Conservation (phyloP, 1,284 basidiomycete species). For the Singerocomus inundabilis region DNA sequence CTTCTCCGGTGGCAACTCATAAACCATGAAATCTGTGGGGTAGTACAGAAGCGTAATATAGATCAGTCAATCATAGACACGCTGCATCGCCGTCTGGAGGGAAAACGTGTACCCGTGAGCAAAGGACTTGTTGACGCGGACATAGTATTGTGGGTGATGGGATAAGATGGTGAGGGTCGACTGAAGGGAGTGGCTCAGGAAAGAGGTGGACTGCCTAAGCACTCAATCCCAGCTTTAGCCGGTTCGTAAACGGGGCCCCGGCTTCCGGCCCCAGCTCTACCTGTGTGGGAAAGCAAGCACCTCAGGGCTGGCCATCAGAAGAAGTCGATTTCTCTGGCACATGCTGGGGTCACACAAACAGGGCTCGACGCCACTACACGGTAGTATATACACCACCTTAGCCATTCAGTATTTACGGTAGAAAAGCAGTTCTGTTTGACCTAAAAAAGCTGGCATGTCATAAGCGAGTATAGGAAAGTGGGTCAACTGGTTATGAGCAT, state of each 20-base stretch:
- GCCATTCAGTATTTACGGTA: background rate
- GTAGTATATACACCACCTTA: background rate
- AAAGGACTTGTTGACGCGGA: background rate
- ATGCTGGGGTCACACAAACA: background rate
- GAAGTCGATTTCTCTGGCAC: background rate
- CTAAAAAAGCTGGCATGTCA: background rate
- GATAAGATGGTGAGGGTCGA: background rate
- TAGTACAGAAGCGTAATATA: background rate
- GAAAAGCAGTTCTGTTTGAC: background rate
- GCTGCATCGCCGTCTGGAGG: background rate
- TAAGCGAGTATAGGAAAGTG: background rate
- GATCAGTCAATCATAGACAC: conserved; percentile 2
- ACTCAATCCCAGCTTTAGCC: no score
- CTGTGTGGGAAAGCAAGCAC: background rate
- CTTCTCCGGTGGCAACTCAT: conserved; percentile 13
- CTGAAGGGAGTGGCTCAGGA: background rate
- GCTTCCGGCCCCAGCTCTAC: background rate
- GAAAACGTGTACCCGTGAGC: conserved; percentile 7
- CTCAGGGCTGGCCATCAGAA: background rate
- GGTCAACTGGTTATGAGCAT: background rate
- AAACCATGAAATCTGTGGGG: conserved; percentile 11
- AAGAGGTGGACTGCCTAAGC: no score
- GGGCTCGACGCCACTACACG: background rate
- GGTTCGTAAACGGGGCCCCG: background rate
- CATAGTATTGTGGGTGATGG: background rate